Evolutionary conservation across 2,329 filamentous ascomycete genomes (phyloP).

Genomic region (Cytospora piceae): DNA sequence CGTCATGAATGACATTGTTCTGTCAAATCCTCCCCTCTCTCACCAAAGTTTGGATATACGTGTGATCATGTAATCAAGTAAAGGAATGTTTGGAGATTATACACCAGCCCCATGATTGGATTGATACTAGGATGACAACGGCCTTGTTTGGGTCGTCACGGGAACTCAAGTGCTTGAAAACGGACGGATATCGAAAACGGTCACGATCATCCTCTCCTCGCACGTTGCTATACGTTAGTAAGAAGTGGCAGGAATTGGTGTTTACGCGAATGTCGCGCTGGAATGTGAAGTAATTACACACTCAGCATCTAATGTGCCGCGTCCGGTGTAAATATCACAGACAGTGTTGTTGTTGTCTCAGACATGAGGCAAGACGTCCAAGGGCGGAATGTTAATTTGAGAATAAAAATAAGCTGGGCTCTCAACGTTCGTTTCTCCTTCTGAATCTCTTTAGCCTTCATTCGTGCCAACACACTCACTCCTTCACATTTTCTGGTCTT

Average conservation of each 20-base stretch:
- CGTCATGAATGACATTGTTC: too few species aligned
- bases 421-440: not conserved
- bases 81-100: not conserved
- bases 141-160: not conserved
- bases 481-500: not conserved
- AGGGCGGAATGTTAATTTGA: not conserved
- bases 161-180: not conserved
- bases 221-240: not conserved
- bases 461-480: not conserved
- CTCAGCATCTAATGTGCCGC: not conserved
- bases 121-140: too few species aligned
- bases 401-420: not conserved
- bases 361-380: not conserved
- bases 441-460: not conserved
- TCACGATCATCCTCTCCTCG: not conserved
- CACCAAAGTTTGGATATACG: not conserved
- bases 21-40: too few species aligned
- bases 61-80: not conserved
- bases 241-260: not conserved
- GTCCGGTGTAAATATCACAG: not conserved
- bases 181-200: not conserved
- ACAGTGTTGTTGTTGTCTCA: constrained; percentile 6
- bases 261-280: not conserved
- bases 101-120: not conserved
- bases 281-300: constrained; percentile 9